Base-by-base conservation (phyloP, 1,139 yeast genomes). In the Blastobotrys arbuscula region DNA sequence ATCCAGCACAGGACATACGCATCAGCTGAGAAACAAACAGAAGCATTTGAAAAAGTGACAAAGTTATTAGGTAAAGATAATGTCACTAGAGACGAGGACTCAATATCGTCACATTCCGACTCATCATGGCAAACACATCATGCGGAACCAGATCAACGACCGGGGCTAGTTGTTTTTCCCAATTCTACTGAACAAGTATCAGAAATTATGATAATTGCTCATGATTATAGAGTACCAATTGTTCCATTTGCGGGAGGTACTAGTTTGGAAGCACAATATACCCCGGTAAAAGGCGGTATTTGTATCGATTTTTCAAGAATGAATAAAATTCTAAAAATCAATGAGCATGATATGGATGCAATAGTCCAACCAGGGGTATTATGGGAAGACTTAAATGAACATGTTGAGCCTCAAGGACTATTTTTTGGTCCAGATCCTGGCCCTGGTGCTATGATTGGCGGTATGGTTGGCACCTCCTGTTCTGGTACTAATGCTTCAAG, bases 181-280 rank as follows among this genome's bases (percentile, higher is more conserved):
- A 64, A 59, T 2, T 65, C 77, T 16, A 82, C 90, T 0, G 82
- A 81, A 53, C 77, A 86, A 53, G 92, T 86, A 2, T 74, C 84
- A 1, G 62, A 71, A 51, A 69, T 85, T 18, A 65, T 83, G 65
- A 77, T 80, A 61, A 69, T 84, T 34, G 79, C 83, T 42, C 76
- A 82, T 62, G 70, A 76, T 56, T 76, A 76, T 61, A 61, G 73
- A 20, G 79, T 86, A 4, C 95, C 95, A 0, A 74, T 85, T 15
- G 79, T 84, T 20, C 88, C 95, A 10, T 81, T 75, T 59, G 79
- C 87, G 1, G 95, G 95, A 0, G 83, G 89, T 52, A 85, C 95
- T 0, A 82, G 94, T 0, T 70, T 86, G 36, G 95, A 86, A 66
- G 95, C 95, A 10, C 90, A 85, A 52, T 82, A 77, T 60, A 80